Percentiles rank a stretch among this genome's conserved stretches.
Evolutionary conservation across 1,139 yeast species (phyloP).

Genomic region (Meyerozyma sp.): DNA sequence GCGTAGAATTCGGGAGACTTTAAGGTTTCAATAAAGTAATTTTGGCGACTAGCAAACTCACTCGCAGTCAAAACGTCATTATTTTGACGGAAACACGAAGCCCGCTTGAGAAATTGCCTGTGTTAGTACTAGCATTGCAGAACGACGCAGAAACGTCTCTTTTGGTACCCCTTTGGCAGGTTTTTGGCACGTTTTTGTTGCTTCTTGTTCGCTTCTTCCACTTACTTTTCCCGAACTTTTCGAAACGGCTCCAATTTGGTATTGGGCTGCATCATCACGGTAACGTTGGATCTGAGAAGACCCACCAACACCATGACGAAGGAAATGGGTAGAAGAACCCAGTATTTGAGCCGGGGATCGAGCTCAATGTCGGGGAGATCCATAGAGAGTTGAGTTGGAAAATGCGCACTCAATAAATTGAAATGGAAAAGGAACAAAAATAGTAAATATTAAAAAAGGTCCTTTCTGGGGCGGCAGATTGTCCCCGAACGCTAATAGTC

Average conservation of each 20-base stretch:
- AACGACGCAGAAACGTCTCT: background rate
- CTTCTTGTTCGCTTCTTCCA: conserved; percentile 5
- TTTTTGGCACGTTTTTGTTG: no score
- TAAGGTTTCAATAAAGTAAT: conserved; percentile 39
- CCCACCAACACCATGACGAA: conserved; percentile 92
- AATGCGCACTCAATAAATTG: background rate
- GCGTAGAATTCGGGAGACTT: conserved; percentile 48
- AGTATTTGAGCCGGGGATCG: conserved; percentile 78
- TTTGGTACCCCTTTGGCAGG: background rate
- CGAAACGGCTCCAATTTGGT: conserved; percentile 51
- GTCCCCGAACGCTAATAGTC: no score
- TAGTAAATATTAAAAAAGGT: no score
- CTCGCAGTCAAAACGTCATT: conserved; percentile 36
- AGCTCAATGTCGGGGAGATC: conserved; percentile 38
- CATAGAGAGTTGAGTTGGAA: conserved; percentile 2
- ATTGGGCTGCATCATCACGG: conserved; percentile 52
- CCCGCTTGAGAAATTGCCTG: conserved; percentile 51
- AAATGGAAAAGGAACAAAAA: background rate
- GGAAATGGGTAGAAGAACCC: conserved; percentile 91
- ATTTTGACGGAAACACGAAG: conserved; percentile 48
- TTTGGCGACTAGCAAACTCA: conserved; percentile 48
- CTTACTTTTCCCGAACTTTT: conserved; percentile 55
- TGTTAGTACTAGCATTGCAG: conserved; percentile 4
- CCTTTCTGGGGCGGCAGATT: no score
- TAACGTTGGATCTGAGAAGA: conserved; percentile 64